Conservation (phyloP, 1,284 basidiomycete genomes). For the Sporisorium graminicola region DNA sequence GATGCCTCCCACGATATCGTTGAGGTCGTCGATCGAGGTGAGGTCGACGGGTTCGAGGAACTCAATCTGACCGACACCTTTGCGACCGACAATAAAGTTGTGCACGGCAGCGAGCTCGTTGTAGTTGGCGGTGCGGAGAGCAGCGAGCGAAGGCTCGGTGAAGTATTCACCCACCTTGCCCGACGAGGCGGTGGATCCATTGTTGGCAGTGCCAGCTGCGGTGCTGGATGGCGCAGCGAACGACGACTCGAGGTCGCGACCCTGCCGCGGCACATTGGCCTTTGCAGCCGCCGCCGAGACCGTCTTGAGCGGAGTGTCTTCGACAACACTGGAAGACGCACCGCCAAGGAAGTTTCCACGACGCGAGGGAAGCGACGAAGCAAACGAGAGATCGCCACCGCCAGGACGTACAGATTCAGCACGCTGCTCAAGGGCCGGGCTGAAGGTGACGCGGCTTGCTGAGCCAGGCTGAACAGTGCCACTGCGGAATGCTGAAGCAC, state of each 20-base stretch:
- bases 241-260: slow-evolving; percentile 49
- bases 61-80: slow-evolving; percentile 88
- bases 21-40: slow-evolving; percentile 83
- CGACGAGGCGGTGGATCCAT: slow-evolving; percentile 24
- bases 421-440: slow-evolving; percentile 59
- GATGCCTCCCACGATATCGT: slow-evolving; percentile 85
- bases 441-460: slow-evolving; percentile 56
- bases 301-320: slow-evolving; percentile 52
- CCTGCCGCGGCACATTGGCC: slow-evolving; percentile 43
- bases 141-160: slow-evolving; percentile 57
- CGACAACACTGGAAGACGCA: slow-evolving; percentile 32
- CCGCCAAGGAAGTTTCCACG: slow-evolving; percentile 45
- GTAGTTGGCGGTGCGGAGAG: slow-evolving; percentile 57
- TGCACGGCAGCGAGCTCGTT: slow-evolving; percentile 77
- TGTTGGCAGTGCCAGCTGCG: slow-evolving; percentile 18
- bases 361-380: slow-evolving; percentile 52
- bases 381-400: slow-evolving; percentile 55
- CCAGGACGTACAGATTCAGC: slow-evolving; percentile 50
- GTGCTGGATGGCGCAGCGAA: slow-evolving; percentile 31
- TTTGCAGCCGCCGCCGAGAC: slow-evolving; percentile 45
- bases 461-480: slow-evolving; percentile 49
- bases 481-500: slow-evolving; percentile 43
- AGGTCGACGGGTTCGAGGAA: slow-evolving; percentile 91
- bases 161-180: slow-evolving; percentile 62
- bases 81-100: slow-evolving; percentile 86